A percentile compares a stretch with the other conserved stretches of the same genome.
These are phyloP conservation scores for Cyclocybe cylindracea DNA, from an alignment of 768 basidiomycete genomes.

Conservation along the genomic window DNA sequence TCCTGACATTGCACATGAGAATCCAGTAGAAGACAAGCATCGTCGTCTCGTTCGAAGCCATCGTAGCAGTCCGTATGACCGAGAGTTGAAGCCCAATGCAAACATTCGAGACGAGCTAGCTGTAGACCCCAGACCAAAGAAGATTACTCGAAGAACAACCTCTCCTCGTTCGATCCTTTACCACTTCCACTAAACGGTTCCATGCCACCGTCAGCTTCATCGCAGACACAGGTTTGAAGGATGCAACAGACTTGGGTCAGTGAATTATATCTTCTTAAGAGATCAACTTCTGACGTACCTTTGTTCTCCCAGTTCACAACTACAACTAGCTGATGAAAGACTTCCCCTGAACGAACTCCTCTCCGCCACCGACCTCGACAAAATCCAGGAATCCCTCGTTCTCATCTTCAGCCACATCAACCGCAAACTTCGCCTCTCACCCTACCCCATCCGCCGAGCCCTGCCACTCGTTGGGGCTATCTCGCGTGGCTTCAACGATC, in stretches of 20 bases:
- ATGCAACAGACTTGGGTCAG: constrained; percentile 86
- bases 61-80: constrained; percentile 90
- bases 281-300: not conserved
- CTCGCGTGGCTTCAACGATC: constrained; percentile 96
- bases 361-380: constrained; percentile 94
- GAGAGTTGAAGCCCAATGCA: constrained; percentile 96
- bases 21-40: constrained; percentile 98
- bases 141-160: constrained; percentile 88
- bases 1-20: constrained; percentile 88
- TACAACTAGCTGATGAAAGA: constrained; percentile 99
- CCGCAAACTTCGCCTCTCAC: constrained; percentile 93
- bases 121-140: constrained; percentile 93
- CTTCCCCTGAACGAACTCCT: constrained; percentile 97
- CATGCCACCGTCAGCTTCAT: constrained; percentile 97
- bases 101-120: constrained; percentile 92
- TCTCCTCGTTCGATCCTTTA: constrained; percentile 77
- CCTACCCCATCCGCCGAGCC: constrained; percentile 94
- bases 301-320: constrained; percentile 72
- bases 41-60: constrained; percentile 93
- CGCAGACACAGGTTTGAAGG: constrained; percentile 95
- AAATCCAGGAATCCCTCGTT: constrained; percentile 86
- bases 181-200: constrained; percentile 92
- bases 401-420: constrained; percentile 93
- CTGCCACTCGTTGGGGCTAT: constrained; percentile 98
- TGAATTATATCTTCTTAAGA: constrained; percentile 4